Base-by-base conservation (phyloP, 257 asterid genomes). In the Petunia secreta region DNA sequence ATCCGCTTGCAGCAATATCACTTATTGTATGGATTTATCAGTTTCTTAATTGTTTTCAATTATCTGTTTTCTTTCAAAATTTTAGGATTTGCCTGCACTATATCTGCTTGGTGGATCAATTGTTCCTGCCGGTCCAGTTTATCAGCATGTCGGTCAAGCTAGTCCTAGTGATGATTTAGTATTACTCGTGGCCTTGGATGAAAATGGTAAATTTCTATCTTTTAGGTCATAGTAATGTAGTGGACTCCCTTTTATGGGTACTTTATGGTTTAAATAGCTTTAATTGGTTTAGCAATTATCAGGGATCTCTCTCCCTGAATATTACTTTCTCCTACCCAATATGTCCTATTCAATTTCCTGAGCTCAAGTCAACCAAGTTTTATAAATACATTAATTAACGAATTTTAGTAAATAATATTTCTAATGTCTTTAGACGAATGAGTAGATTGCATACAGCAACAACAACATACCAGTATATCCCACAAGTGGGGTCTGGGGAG, bases 81-180 rank as follows among this genome's bases (percentile, higher is more conserved):
- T 53, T 79, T 80, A 96, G 99, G 99, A 96, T 83, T 87, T 96
- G 82, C 99, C 99, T 10, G 94, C 91, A 50, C 75, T 96, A 52
- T 96, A 94, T 87, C 89, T 93, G 78, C 86, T 75, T 87, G 97
- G 99, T 78, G 99, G 99, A 89, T 96, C 97, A 40, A 94, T 96
- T 53, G 85, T 96, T 80, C 98, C 97, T 14, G 79, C 83, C 75
- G 94, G 86, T 79, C 91, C 91, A 67, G 90, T 86, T 54, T 73
- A 83, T 85, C 97, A 90, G 87, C 91, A 94, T 85, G 92, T 90
- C 74, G 96, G 88, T 82, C 97, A 94, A 87, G 93, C 95, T 84
- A 91, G 87, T 78, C 84, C 68, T 15, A 85, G 90, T 0, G 97
- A 93, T 75, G 99, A 96, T 84, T 83, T 96, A 50, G 52, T 79